phyloP scores from a whole-genome alignment of 805 yeast genomes.

The Candida saitoana region DNA sequence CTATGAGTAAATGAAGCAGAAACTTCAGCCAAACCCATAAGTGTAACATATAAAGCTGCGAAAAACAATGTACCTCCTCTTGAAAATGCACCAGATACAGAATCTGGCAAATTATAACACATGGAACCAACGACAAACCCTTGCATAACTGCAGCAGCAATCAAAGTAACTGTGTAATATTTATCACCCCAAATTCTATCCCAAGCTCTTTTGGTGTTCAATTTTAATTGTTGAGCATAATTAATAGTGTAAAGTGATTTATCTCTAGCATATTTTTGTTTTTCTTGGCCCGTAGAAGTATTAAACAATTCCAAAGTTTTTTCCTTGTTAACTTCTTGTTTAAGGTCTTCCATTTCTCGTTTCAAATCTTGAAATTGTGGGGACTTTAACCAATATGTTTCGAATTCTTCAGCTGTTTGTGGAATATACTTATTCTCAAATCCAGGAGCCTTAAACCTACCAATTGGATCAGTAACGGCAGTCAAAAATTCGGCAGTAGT shows the following conservation, averaged over 20 bases:
- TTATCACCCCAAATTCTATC: slow-evolving; percentile 56
- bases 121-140: slow-evolving; percentile 63
- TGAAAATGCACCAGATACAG: slow-evolving; percentile 56
- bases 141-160: slow-evolving; percentile 48
- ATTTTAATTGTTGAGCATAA: slow-evolving; percentile 45
- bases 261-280: slow-evolving; percentile 32
- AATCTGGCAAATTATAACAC: slow-evolving; percentile 47
- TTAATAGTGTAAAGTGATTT: slow-evolving; percentile 44
- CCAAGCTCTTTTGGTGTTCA: slow-evolving; percentile 48
- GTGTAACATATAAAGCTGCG: slow-evolving; percentile 56
- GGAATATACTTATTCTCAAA: slow-evolving; percentile 49
- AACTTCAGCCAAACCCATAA: slow-evolving; percentile 57
- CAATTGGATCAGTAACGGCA: slow-evolving; percentile 64
- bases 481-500: slow-evolving; percentile 68
- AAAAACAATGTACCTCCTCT: slow-evolving; percentile 64
- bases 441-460: slow-evolving; percentile 49
- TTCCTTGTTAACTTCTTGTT: slow-evolving; percentile 15
- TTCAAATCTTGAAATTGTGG: slow-evolving; percentile 43
- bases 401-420: slow-evolving; percentile 52
- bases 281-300: slow-evolving; percentile 32
- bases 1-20: slow-evolving; percentile 55
- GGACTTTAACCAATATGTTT: slow-evolving; percentile 55
- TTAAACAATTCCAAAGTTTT: slow-evolving; percentile 22
- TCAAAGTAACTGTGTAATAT: slow-evolving; percentile 43
- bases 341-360: slow-evolving; percentile 40